Conservation (phyloP, 768 basidiomycete species). For the Suillus discolor region DNA sequence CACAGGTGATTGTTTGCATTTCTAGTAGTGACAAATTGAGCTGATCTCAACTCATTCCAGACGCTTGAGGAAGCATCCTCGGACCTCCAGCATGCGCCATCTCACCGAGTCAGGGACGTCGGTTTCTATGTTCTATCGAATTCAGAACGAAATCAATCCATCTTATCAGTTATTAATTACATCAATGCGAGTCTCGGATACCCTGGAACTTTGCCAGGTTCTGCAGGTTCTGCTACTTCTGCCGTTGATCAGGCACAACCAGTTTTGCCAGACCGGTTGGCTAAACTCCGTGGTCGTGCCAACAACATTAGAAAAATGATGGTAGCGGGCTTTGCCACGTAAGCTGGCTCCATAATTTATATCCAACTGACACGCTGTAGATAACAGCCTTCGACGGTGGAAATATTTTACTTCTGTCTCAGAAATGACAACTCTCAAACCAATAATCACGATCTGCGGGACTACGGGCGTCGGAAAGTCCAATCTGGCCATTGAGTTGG, state of each 20-base stretch:
- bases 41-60: not conserved
- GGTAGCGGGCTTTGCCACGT: not conserved
- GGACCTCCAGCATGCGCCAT: not conserved
- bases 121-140: not conserved
- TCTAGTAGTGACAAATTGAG: not conserved
- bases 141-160: not conserved
- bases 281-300: not conserved
- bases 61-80: not conserved
- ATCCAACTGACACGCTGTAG: not conserved
- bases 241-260: not conserved
- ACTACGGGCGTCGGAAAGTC: constrained; percentile 98
- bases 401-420: not conserved
- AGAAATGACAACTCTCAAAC: constrained; percentile 43
- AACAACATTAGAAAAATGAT: not conserved
- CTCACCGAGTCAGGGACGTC: not conserved
- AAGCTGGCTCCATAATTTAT: not conserved
- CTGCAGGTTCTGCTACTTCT: not conserved
- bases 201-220: not conserved
- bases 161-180: not conserved
- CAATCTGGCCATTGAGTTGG: constrained; percentile 86
- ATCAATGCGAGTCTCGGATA: not conserved
- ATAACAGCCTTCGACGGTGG: not conserved
- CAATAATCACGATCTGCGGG: constrained; percentile 85
- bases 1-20: not conserved
- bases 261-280: not conserved